Evolutionary conservation across 1,139 yeast species (phyloP), one percentile per base, ranked within the genome.

Genomic region (Candida glucosophila): DNA sequence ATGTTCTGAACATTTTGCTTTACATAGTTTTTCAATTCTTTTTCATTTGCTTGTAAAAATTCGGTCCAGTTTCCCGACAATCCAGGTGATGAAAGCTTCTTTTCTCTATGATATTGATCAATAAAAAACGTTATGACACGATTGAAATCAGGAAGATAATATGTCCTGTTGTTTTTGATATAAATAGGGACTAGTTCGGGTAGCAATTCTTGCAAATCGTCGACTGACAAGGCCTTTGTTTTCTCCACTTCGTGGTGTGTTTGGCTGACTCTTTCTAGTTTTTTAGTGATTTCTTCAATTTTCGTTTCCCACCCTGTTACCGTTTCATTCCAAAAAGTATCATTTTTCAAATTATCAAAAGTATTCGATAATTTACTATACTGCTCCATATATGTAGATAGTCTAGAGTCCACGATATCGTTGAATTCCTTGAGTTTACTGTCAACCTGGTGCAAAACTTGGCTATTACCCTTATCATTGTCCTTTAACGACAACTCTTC

Each of bases 101-200:
- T 28, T 13, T 42, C 47, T 14, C 44, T 36, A 20, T 34, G 25
- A 28, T 52, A 51, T 22, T 47, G 49, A 13, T 58, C 65, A 17
- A 62, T 38, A 27, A 62, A 60, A 14, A 48, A 43, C 29, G 46
- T 51, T 30, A 63, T 42, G 34, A 52, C 60, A 27, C 52, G 50
- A 24, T 57, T 63, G 35, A 63, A 60, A 30, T 58, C 65, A 0
- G 69, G 68, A 4, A 50, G 30, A 25, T 57, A 54, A 32, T 57
- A 65, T n/a, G 63, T 44, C 29, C 55, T 55, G 10, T 47, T 44
- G 31, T 61, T 41, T 26, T 49, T 51, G 13, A 55, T 37, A 32
- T 49, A 55, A 2, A 59, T 52, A 0, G 67, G 67, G 7, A 58
- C 41, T 20, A 46, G 45, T 3, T 42, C 37, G 1, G 66, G 65